Base-by-base conservation (phyloP, 306 rosid genomes). In the Adenanthera pavonina region DNA sequence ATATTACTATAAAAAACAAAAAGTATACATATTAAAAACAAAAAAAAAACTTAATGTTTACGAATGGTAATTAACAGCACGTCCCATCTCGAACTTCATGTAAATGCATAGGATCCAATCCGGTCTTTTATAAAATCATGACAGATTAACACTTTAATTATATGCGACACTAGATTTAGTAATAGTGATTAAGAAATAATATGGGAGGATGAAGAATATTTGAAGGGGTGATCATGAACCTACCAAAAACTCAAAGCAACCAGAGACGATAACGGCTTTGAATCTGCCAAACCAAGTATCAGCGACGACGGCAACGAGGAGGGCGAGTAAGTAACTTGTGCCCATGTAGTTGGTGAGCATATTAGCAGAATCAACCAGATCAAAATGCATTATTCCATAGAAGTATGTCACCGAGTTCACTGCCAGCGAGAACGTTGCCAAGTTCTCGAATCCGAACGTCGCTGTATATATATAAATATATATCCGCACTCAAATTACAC, bases 381-480 rank as follows among this genome's bases (percentile, higher is more conserved):
- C 85, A 44, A 67, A 87, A 84, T 95, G 99, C 95, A 95, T 89
- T 3, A 86, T 62, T 12, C 83, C 82, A 4, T 73, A 87, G 83
- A 95, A 93, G 87, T 93, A 95, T 40, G 97, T 84, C 65, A 87
- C 79, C 81, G 89, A 82, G 88, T 95, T 95, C 91, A 95, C 97
- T 5, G 97, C 94, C 56, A 93, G 89, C 11, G 97, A 83, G 30
- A 95, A 79, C 3, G 88, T 92, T n/a, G 90, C 99, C 87, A 90
- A 7, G 80, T 74, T 90, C 87, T 95, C 97, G 54, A 95, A 95
- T 43, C 77, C 90, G 68, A 90, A 7, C 60, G 92, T 46, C 0
- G 41, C 99, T 93, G 89, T 86, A 89, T 11, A 60, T 5, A 33
- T 6, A 9, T 12, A 56, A 6, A 56, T 19, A 20, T 25, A 19